Percentiles rank a stretch among this genome's conserved stretches.
Evolutionary conservation across 129 eudicot species (phyloP).

Genomic region (Centella asiatica): DNA sequence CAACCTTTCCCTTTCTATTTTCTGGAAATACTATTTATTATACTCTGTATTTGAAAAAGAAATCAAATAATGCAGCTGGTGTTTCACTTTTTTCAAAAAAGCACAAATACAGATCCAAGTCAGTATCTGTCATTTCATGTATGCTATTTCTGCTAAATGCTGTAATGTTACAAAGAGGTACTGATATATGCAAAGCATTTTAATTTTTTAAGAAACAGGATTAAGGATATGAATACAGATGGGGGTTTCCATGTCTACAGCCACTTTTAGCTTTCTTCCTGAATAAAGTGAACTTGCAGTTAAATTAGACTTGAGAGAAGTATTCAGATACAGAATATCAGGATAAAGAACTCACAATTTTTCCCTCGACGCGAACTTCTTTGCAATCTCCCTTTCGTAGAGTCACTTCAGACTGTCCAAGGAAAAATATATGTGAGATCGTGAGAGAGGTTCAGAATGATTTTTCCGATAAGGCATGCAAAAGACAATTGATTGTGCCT

Average conservation of each 20-base stretch:
- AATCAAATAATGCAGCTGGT: not conserved
- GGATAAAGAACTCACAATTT: conserved; percentile 43
- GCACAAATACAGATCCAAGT: not conserved
- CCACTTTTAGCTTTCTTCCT: no score
- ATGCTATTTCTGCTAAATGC: not conserved
- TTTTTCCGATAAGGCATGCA: not conserved
- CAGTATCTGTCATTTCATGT: not conserved
- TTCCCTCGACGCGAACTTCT: conserved; percentile 50
- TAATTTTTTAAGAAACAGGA: no score
- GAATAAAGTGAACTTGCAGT: not conserved
- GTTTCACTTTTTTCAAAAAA: not conserved
- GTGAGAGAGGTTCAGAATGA: not conserved
- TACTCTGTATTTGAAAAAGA: no score
- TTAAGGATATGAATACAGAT: not conserved
- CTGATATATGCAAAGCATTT: no score
- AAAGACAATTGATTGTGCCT: not conserved
- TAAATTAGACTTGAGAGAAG: not conserved
- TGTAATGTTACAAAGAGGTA: no score
- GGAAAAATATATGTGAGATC: not conserved
- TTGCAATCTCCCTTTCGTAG: conserved; percentile 44
- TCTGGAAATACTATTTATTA: no score
- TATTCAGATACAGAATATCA: not conserved
- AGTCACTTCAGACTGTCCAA: conserved; percentile 41
- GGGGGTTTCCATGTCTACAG: not conserved
- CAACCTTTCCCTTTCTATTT: no score